phyloP scores from a whole-genome alignment of 371 early-diverging fungal species.

The Syncephalastrum contaminatum region DNA sequence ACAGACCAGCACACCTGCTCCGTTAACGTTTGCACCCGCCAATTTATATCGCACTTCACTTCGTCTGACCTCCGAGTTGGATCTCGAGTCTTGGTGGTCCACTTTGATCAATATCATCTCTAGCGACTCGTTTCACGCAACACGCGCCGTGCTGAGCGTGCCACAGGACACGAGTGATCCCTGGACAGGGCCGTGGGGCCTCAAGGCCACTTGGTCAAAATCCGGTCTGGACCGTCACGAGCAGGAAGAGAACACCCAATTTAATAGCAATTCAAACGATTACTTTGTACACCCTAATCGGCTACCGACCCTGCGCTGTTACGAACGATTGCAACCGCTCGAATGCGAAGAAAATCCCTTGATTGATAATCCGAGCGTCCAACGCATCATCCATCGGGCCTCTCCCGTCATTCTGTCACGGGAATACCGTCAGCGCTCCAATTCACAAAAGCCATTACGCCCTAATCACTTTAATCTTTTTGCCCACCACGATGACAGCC shows the following conservation, averaged over 20 bases:
- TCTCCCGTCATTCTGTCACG: conserved; percentile 55
- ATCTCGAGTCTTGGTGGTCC: conserved; percentile 48
- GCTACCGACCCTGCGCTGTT: conserved; percentile 32
- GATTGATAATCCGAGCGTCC: conserved; percentile 49
- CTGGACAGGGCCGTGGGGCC: conserved; percentile 47
- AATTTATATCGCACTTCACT: conserved; percentile 50
- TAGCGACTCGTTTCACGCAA: conserved; percentile 44
- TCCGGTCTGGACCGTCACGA: conserved; percentile 18
- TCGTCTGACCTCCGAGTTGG: conserved; percentile 39
- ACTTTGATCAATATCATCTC: conserved; percentile 40
- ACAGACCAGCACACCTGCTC: conserved; percentile 19
- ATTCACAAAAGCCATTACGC: conserved; percentile 15
- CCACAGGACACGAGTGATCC: conserved; percentile 53
- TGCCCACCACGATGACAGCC: conserved; percentile 20
- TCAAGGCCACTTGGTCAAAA: conserved; percentile 42
- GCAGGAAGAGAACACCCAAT: conserved; percentile 7
- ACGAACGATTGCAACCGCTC: conserved; percentile 53
- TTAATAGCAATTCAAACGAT: conserved; percentile 6
- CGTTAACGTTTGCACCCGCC: conserved; percentile 40
- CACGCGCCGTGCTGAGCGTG: conserved; percentile 35
- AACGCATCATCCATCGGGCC: conserved; percentile 48
- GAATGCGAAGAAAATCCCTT: conserved; percentile 59
- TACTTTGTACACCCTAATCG: conserved; percentile 36
- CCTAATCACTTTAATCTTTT: conserved; percentile 7
- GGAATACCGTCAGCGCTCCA: conserved; percentile 46